These are phyloP conservation scores for Mycena latifolia DNA, from an alignment of 768 basidiomycete species.

Conservation along the genomic window DNA sequence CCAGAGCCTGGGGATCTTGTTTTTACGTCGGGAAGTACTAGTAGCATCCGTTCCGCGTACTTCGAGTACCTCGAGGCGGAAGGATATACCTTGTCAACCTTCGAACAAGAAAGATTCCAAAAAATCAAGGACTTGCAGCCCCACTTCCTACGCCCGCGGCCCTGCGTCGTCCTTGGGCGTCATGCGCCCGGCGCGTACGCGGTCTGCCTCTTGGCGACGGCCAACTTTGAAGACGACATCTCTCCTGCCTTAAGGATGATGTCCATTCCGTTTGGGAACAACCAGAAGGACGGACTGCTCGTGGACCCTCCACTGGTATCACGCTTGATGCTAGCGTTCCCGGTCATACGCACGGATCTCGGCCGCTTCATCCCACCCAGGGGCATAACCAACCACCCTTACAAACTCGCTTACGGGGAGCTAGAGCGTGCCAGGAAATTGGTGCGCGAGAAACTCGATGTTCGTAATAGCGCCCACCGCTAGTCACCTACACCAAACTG, in stretches of 20 bases:
- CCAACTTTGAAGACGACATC: not conserved
- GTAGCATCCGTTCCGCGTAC: not conserved
- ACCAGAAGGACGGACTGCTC: not conserved
- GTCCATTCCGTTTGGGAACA: slow-evolving; percentile 10
- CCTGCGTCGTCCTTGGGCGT: slow-evolving; percentile 16
- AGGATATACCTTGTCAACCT: not conserved
- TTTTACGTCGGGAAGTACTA: not conserved
- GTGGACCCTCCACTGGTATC: not conserved
- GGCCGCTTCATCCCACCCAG: not conserved
- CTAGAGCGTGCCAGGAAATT: slow-evolving; percentile 4
- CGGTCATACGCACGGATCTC: slow-evolving; percentile 11
- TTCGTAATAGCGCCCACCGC: not conserved
- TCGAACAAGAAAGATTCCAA: not conserved
- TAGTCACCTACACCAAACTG: not conserved
- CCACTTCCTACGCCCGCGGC: not conserved
- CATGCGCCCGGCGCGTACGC: not conserved
- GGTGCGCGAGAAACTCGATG: slow-evolving; percentile 10
- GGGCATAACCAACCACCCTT: not conserved
- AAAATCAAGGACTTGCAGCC: not conserved
- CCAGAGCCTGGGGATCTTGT: not conserved
- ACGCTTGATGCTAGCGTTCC: slow-evolving; percentile 1
- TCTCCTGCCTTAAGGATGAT: not conserved
- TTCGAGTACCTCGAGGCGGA: not conserved
- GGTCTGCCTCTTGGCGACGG: slow-evolving; percentile 15
- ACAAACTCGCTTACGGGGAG: slow-evolving; percentile 20